phyloP scores from a whole-genome alignment of 495 filamentous ascomycete genomes.

The Penicillium salamii region DNA sequence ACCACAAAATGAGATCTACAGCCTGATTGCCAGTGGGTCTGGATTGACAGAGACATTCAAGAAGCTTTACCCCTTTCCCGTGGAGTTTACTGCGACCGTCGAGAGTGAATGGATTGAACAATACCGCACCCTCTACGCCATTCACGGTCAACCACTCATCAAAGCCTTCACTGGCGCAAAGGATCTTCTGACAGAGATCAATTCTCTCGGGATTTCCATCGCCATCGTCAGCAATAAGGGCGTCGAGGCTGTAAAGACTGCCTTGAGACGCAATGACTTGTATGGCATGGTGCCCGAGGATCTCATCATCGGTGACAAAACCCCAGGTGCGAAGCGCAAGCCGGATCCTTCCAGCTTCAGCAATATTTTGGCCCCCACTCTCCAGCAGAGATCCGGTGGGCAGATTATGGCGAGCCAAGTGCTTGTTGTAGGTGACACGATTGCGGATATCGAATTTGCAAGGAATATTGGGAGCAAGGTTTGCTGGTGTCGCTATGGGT shows the following conservation, averaged over 20 bases:
- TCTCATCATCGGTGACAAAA: conserved; percentile 26
- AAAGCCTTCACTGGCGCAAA: conserved; percentile 22
- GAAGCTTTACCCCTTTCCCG: conserved; percentile 14
- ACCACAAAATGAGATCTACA: conserved; percentile 13
- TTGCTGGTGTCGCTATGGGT: conserved; percentile 26
- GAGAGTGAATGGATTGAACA: conserved; percentile 17
- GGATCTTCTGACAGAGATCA: conserved; percentile 13
- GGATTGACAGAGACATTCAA: conserved; percentile 19
- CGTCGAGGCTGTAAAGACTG: conserved; percentile 20
- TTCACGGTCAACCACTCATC: conserved; percentile 22
- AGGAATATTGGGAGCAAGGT: conserved; percentile 15
- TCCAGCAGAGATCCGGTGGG: conserved; percentile 6
- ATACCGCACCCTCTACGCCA: conserved; percentile 26
- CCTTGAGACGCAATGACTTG: conserved; percentile 16
- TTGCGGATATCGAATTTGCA: conserved; percentile 23
- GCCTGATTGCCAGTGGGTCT: conserved; percentile 20
- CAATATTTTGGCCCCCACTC: conserved; percentile 19
- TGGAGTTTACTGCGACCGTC: conserved; percentile 6
- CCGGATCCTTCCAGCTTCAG: conserved; percentile 24
- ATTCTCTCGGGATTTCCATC: conserved; percentile 12
- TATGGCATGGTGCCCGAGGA: conserved; percentile 13
- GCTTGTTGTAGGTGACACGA: conserved; percentile 24
- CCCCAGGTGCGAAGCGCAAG: conserved; percentile 20
- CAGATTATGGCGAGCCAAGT: conserved; percentile 7
- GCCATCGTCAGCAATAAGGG: conserved; percentile 31